Evolutionary conservation across 495 filamentous ascomycete species (phyloP).

Genomic region (Aspergillus bridgeri): DNA sequence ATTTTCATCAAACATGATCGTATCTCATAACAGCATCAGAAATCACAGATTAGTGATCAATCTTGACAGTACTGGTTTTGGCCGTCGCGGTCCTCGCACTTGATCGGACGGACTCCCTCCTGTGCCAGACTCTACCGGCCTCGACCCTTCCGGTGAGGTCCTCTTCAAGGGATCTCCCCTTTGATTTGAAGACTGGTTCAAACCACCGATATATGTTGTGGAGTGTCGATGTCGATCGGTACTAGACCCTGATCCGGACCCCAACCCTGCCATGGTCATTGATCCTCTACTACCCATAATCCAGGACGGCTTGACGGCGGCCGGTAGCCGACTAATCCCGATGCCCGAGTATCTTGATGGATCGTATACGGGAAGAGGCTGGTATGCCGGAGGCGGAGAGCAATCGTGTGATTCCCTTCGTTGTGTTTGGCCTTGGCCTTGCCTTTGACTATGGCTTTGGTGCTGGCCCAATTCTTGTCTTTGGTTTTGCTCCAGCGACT

Average conservation of each 20-base stretch:
- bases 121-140: constrained; percentile 1
- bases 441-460: not conserved
- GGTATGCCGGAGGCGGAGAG: constrained; percentile 20
- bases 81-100: constrained; percentile 19
- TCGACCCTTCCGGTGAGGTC: constrained; percentile 3
- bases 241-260: not conserved
- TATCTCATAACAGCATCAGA: not conserved
- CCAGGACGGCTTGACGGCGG: not conserved
- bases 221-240: not conserved
- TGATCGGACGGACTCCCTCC: not conserved
- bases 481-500: not conserved
- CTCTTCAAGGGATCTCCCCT: not conserved
- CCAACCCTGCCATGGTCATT: not conserved
- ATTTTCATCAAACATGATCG: not conserved
- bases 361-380: constrained; percentile 18
- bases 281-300: constrained; percentile 1
- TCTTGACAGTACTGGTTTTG: constrained; percentile 39
- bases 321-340: constrained; percentile 4
- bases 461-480: not conserved
- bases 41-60: constrained; percentile 39
- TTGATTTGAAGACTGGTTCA: not conserved
- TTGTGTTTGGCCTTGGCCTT: not conserved
- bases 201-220: not conserved
- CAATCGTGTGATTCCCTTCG: not conserved
- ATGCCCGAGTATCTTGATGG: constrained; percentile 18